Conservation (phyloP, 2,329 filamentous ascomycete species). For the Trichothecium sympodiale region DNA sequence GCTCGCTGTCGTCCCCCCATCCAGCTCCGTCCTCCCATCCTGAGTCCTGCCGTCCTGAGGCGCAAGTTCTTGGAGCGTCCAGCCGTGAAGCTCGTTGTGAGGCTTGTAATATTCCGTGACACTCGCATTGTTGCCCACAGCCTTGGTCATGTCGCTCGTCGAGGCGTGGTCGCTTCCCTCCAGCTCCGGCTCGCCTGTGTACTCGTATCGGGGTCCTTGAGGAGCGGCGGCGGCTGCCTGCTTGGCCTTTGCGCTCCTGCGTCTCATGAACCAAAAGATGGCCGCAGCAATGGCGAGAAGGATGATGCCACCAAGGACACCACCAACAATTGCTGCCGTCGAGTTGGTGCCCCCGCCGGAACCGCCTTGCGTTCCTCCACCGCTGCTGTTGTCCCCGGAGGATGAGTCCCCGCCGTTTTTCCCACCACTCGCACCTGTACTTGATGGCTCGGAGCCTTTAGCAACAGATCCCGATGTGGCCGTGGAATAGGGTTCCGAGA, state of each 20-base stretch:
- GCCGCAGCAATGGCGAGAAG: conserved; percentile 16
- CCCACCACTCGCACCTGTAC: background rate
- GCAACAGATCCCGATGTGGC: conserved; percentile 8
- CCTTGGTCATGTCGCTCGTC: no score
- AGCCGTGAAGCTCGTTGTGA: no score
- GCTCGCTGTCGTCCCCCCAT: no score
- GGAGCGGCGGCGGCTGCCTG: no score
- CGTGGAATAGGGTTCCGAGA: conserved; percentile 7
- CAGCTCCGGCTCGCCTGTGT: no score
- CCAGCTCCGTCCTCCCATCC: no score
- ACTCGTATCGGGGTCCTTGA: no score
- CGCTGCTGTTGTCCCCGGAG: conserved; percentile 1
- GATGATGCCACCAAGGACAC: conserved; percentile 15
- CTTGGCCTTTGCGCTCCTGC: conserved; percentile 9
- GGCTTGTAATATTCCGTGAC: no score
- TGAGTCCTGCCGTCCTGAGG: no score
- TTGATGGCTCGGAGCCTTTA: background rate
- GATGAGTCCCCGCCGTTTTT: conserved; percentile 2
- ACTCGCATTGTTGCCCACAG: no score
- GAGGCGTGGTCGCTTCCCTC: no score
- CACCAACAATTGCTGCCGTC: conserved; percentile 21
- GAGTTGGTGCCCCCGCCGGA: conserved; percentile 9
- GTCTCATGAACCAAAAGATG: conserved; percentile 25
- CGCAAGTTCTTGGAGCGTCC: no score
- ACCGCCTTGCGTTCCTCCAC: conserved; percentile 1